phyloP scores from a whole-genome alignment of 306 rosid genomes.

The Corylus americana region DNA sequence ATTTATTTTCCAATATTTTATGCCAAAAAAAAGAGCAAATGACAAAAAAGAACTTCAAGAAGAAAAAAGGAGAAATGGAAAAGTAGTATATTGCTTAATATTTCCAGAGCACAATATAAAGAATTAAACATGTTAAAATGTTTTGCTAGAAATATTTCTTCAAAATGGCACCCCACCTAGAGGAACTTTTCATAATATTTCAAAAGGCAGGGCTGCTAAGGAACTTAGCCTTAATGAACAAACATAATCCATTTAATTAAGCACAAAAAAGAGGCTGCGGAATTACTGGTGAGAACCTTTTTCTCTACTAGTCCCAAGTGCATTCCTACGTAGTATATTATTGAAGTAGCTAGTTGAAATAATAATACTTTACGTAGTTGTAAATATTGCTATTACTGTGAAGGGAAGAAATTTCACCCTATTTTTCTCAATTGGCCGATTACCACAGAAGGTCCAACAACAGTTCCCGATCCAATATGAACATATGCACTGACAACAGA shows the following conservation, averaged over 20 bases:
- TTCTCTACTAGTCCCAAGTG: too few relatives aligned
- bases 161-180: background rate
- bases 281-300: too few relatives aligned
- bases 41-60: background rate
- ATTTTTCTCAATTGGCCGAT: conserved; percentile 65
- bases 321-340: too few relatives aligned
- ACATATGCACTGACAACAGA: conserved; percentile 59
- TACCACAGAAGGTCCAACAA: conserved; percentile 72
- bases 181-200: conserved; percentile 15
- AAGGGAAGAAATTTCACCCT: conserved; percentile 44
- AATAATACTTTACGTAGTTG: background rate
- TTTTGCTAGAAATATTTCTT: background rate
- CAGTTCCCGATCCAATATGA: conserved; percentile 71
- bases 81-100: background rate
- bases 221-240: conserved; percentile 10
- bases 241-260: conserved; percentile 4
- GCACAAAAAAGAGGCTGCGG: background rate
- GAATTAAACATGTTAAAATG: background rate
- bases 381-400: background rate
- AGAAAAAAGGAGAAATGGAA: background rate
- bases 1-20: conserved; percentile 2
- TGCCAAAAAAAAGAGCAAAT: background rate
- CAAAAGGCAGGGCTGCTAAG: background rate
- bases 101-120: background rate
- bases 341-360: background rate